Evolutionary conservation across 306 rosid genomes (phyloP), one percentile per base, ranked within the genome.

Genomic region (Dalbergia cochinchinensis): DNA sequence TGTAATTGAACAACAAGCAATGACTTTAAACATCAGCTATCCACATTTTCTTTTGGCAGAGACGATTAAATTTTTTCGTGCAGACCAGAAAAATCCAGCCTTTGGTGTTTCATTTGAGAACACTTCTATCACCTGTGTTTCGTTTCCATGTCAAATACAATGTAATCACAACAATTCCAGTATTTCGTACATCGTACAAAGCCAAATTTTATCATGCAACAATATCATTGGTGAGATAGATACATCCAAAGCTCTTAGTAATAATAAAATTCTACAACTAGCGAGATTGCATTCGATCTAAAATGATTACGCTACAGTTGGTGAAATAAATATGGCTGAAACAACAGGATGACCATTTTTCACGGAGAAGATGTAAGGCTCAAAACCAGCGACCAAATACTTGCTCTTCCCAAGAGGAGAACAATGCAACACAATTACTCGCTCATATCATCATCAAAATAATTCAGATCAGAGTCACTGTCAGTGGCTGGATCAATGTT

Each of bases 391-490:
- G n/a, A 10, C 58, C 42, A 39, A 35, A 37, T 71, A 53, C 15
- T 64, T 37, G 19, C 61, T 66, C 67, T 71, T 69, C 53, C 53
- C 55, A 82, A 79, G 67, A 65, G 59, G 59, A 63, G 77, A 74
- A 80, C 11, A 80, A 22, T 58, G 62, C 53, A 79, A 55, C 63
- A 59, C 44, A 62, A 71, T 80, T 86, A 88, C 65, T 91, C 97
- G 78, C 97, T 91, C 74, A 89, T 45, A 73, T 88, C 92, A 87
- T 88, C 88, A 6, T 85, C 90, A 73, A 91, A 91, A 81, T 90
- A 94, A 85, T 92, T 89, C 35, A 94, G 66, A 78, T 89, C 91
- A 31, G 90, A 94, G 35, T 92, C 97, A 37, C 91, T 86, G 3
- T 91, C 94, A 10, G 86, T 81, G 77, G 88, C 88, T 10, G 78